A percentile compares a stretch with the other conserved stretches of the same genome.
Conservation (phyloP, 441 rosid genomes). For the Brassica balearica region DNA sequence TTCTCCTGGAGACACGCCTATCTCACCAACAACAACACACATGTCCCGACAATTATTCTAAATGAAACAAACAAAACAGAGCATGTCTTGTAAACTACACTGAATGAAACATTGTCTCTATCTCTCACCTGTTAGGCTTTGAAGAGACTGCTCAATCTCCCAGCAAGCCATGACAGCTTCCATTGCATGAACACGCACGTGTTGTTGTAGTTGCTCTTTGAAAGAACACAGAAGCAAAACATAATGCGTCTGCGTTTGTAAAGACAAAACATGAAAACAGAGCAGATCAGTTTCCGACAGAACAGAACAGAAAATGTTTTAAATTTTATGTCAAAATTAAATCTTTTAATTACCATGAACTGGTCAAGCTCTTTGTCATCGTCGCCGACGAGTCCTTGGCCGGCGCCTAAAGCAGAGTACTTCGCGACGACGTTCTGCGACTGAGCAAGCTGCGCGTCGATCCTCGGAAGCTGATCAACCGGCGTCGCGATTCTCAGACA, state of each 20-base stretch:
- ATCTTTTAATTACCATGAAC: conserved; percentile 64
- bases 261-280: not conserved
- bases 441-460: conserved; percentile 96
- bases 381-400: conserved; percentile 69
- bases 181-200: conserved; percentile 99
- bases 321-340: not conserved
- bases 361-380: conserved; percentile 98
- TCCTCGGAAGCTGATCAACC: conserved; percentile 95
- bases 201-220: conserved; percentile 98
- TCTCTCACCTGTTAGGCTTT: conserved; percentile 86
- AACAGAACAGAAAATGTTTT: not conserved
- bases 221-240: conserved; percentile 93
- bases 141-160: conserved; percentile 98
- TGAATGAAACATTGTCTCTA: not conserved
- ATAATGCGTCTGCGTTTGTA: conserved; percentile 74
- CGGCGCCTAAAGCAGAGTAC: conserved; percentile 74
- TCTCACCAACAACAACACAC: conserved; percentile 32
- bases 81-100: not conserved
- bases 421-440: conserved; percentile 93
- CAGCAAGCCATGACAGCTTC: conserved; percentile 99
- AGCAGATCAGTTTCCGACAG: not conserved
- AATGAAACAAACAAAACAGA: not conserved
- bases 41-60: not conserved
- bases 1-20: conserved; percentile 97
- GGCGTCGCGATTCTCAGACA: conserved; percentile 97